Evolutionary conservation across 2,329 filamentous ascomycete species (phyloP), one percentile per base, ranked within the genome.

Genomic region (Talaromyces sp.): DNA sequence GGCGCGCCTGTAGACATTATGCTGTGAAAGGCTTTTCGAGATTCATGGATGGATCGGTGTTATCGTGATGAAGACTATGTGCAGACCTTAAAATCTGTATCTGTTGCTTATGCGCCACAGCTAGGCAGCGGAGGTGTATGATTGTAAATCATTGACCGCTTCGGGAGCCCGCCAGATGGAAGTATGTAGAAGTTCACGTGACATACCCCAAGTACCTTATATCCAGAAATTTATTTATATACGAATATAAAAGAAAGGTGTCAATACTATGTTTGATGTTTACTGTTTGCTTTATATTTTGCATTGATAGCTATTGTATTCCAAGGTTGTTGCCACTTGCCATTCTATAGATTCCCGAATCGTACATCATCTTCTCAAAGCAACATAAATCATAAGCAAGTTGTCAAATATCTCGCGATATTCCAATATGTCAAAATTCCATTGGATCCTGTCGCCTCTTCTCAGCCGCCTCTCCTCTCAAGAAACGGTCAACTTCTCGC

Each of bases 381-480:
- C 51, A 34, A 56, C 19, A 25, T 38, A 34, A 15, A 38, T 36
- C 31, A 22, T 56, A 34, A 22, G 4, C n/a, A 56, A 56, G 11
- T 56, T 36, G n/a, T 56, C 49, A 29, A 56, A 54, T 54, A 19
- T 54, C 17, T 13, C 2, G 45, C 49, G 7, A 54, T 29, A 17
- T 53, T 10, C 13, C 22, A 51, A 47, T 47, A 27, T 25, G 19
- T 38, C 31, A 56, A 15, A 22, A 22, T 38, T 36, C 11, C 38
- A 58, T 36, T 22, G 61, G 49, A 36, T 63, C 65, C 5, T 47
- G 65, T 60, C 69, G 71, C 69, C 83, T 79, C 65, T 74, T 73
- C 70, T 86, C 84, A 1, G 84, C 86, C 63, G 86, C 85, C 68
- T 85, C 83, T 6, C 79, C 83, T 67, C 85, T 80, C 66, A 88